Conservation (phyloP, 495 filamentous ascomycete genomes). For the Neurospora cerealis region DNA sequence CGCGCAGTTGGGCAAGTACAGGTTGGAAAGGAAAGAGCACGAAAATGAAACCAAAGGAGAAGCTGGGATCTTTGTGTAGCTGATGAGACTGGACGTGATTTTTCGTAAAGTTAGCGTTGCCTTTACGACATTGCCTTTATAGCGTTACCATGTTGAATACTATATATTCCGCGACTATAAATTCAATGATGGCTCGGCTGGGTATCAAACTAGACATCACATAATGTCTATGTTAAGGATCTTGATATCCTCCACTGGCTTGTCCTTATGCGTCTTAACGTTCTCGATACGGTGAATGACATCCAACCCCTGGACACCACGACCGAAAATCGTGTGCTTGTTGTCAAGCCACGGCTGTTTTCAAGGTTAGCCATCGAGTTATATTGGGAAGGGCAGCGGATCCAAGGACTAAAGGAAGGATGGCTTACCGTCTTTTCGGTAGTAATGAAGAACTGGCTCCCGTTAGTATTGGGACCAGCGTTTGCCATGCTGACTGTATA, state of each 20-base stretch:
- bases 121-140: not conserved
- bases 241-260: constrained; percentile 94
- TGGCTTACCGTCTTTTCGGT: constrained; percentile 71
- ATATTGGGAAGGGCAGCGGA: no score
- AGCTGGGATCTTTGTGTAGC: not conserved
- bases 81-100: not conserved
- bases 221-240: constrained; percentile 73
- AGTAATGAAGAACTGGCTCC: constrained; percentile 95
- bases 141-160: not conserved
- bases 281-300: constrained; percentile 98
- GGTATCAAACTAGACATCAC: not conserved
- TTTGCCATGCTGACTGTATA: constrained; percentile 98
- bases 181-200: not conserved
- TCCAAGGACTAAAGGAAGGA: no score
- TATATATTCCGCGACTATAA: not conserved
- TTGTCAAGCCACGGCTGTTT: constrained; percentile 78
- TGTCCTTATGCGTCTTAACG: constrained; percentile 83
- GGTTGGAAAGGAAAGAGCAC: not conserved
- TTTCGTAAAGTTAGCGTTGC: not conserved
- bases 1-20: not conserved
- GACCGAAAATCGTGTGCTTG: constrained; percentile 93
- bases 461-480: constrained; percentile 72
- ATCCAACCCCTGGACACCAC: constrained; percentile 80
- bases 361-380: constrained; percentile 1
- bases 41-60: not conserved